Conservation (phyloP, 257 asterid genomes). For the Solanum medicagineum region DNA sequence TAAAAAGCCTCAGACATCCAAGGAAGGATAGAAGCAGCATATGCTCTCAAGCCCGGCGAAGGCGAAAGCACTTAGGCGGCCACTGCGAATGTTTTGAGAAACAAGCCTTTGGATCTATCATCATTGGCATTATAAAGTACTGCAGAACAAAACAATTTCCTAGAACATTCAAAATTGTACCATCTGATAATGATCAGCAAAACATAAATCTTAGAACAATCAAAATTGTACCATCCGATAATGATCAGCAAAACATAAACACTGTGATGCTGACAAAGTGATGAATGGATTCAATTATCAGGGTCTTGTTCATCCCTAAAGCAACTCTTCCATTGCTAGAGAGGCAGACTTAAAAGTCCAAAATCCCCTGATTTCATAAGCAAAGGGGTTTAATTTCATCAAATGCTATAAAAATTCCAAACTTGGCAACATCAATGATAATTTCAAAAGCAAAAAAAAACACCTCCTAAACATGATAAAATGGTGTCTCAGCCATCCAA, state of each 20-base stretch:
- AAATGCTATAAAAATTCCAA: not conserved
- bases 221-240: conserved; percentile 10
- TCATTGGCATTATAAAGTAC: conserved; percentile 6
- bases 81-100: conserved; percentile 77
- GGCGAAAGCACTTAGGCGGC: conserved; percentile 72
- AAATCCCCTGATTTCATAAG: not conserved
- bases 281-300: conserved; percentile 16
- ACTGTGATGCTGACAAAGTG: conserved; percentile 31
- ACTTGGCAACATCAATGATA: not conserved
- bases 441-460: not conserved
- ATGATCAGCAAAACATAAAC: conserved; percentile 24
- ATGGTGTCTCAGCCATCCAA: conserved; percentile 41
- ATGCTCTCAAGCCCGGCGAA: conserved; percentile 72
- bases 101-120: conserved; percentile 53
- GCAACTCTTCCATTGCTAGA: conserved; percentile 13
- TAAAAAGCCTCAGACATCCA: conserved; percentile 56
- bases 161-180: not conserved
- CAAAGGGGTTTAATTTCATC: not conserved
- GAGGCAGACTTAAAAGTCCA: conserved; percentile 16
- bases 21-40: conserved; percentile 68
- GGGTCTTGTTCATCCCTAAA: conserved; percentile 30
- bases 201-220: not conserved
- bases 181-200: conserved; percentile 37
- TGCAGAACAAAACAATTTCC: not conserved
- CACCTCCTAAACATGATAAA: not conserved